Conservation (phyloP, 2,329 filamentous ascomycete genomes). For the Verruconis gallopava region DNA sequence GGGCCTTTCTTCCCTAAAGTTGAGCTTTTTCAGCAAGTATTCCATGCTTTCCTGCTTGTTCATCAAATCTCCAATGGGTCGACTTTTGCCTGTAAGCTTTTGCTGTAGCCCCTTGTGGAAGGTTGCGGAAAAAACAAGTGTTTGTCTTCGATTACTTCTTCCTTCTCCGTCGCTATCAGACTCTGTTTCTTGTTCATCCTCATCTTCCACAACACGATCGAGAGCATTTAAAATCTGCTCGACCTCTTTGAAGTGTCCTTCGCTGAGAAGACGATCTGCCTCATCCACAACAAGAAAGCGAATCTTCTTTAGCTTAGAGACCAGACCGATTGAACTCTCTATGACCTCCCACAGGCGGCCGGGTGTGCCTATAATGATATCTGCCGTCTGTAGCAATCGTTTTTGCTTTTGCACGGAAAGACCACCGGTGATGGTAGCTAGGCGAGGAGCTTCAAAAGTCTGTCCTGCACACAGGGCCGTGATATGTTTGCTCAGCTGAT, state of each 20-base stretch:
- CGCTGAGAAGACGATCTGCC: constrained; percentile 79
- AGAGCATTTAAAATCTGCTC: constrained; percentile 75
- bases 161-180: constrained; percentile 10
- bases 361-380: constrained; percentile 88
- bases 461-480: constrained; percentile 58
- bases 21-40: constrained; percentile 79
- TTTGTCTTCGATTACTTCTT: constrained; percentile 50
- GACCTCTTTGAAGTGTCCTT: constrained; percentile 90
- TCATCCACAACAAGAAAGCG: constrained; percentile 85
- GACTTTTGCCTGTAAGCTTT: constrained; percentile 63
- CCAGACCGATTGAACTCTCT: constrained; percentile 56
- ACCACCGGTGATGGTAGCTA: constrained; percentile 87
- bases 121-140: constrained; percentile 90
- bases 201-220: constrained; percentile 43
- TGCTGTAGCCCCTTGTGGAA: constrained; percentile 86
- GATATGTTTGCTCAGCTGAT: constrained; percentile 79
- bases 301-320: constrained; percentile 58
- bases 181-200: constrained; percentile 24
- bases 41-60: constrained; percentile 75
- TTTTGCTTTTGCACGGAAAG: constrained; percentile 92
- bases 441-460: constrained; percentile 39
- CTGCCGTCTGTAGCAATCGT: constrained; percentile 66
- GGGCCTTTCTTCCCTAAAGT: constrained; percentile 71
- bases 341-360: constrained; percentile 92
- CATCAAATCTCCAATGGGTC: constrained; percentile 48